Evolutionary conservation across 2,329 filamentous ascomycete genomes (phyloP).

Genomic region (Parascedosporium putredinis): DNA sequence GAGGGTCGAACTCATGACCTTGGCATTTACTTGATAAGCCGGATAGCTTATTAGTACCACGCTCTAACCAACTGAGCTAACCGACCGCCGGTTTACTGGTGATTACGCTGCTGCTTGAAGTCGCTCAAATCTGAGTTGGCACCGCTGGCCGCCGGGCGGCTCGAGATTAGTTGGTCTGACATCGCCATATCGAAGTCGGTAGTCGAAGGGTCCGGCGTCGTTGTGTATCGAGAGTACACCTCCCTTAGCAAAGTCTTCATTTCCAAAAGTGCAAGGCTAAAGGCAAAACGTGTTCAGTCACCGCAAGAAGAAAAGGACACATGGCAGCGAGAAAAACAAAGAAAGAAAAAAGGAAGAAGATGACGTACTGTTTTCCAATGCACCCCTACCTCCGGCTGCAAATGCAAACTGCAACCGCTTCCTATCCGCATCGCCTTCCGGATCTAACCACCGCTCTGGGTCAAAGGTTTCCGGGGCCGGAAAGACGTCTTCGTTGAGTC

Average conservation of each 20-base stretch:
- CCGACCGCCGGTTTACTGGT: neutral
- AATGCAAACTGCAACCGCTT: conserved; percentile 56
- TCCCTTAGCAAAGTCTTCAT: conserved; percentile 57
- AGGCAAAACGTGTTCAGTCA: neutral
- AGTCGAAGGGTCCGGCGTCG: conserved; percentile 43
- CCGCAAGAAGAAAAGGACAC: too few species aligned
- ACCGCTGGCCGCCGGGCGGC: conserved; percentile 50
- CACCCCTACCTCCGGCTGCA: conserved; percentile 56
- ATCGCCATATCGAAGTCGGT: conserved; percentile 49
- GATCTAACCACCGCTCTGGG: conserved; percentile 74
- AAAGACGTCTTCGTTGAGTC: conserved; percentile 56
- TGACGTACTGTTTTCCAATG: conserved; percentile 53
- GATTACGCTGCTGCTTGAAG: neutral
- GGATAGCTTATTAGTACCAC: neutral
- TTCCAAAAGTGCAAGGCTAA: conserved; percentile 47
- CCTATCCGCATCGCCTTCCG: conserved; percentile 61
- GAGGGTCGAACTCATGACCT: neutral
- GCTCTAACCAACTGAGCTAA: neutral
- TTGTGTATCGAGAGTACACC: conserved; percentile 49
- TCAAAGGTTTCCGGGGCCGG: conserved; percentile 66
- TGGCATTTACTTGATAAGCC: neutral
- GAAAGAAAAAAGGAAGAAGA: neutral
- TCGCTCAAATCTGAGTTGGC: conserved; percentile 38
- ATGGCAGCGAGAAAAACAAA: neutral
- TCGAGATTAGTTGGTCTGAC: conserved; percentile 58